Evolutionary conservation across 2,329 filamentous ascomycete genomes (phyloP), one percentile per base, ranked within the genome.

Genomic region (Hypoxylon sp.): DNA sequence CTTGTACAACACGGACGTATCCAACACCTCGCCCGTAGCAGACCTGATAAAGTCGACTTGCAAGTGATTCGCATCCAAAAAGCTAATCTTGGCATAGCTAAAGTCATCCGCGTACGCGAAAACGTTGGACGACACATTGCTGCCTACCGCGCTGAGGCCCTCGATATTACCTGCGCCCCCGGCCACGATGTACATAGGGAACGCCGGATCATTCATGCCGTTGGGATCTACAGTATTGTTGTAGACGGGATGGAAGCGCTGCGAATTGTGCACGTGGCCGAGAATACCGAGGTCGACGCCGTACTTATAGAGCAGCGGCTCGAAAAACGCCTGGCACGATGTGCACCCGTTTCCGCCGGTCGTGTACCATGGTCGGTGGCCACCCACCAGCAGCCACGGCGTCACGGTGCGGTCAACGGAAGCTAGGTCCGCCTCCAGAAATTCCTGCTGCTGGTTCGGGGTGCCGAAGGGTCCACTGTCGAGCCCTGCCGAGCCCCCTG

Each of bases 91-190:
- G 2, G 81, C 83, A 69, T 85, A 88, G 69, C 81, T 82, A 57
- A 85, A 88, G 60, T 85, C 84, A 52, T 83, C 80, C 0, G 77
- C 82, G 58, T 85, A 85, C 2, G 82, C 82, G 63, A 84, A 85
- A 2, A 77, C 80, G 43, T 83, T 86, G 29, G 76, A 81, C 11
- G 78, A 71, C 2, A 77, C 75, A 61, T 82, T 81, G 0, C 39
- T 72, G 2, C 83, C 84, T 0, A 86, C 76, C 1, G 69, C 52
- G 30, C 73, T 79, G 53, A 86, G 65, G 0, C 84, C 85, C 71
- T 88, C 85, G 56, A 87, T 84, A 56, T 87, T 87, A 2, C 86
- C 86, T 0, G 85, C 81, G 0, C 84, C 86, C 2, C 85, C 85
- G 2, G 84, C 82, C 6, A 87, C 78, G 46, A 85, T 84, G 65